Evolutionary conservation across 2,329 filamentous ascomycete species (phyloP), one percentile per base, ranked within the genome.

Genomic region (Fusarium vanettenii): DNA sequence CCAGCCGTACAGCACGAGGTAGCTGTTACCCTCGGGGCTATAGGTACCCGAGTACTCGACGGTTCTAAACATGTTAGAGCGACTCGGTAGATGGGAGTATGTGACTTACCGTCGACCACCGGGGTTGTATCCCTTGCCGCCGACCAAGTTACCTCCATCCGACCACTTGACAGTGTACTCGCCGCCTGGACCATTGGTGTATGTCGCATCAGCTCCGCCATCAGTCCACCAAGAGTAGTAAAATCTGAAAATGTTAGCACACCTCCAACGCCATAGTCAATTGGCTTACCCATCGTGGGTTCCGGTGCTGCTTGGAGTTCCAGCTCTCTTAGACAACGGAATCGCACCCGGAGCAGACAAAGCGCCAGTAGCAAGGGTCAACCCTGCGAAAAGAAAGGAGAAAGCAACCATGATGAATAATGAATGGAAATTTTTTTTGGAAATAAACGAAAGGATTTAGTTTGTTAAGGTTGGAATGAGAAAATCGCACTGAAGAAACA

Each of bases 221-320:
- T 87, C 85, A 55, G 84, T 86, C 85, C 85, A 87, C 80, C 83
- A 87, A 13, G 82, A 86, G 71, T 86, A 87, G 78, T 84, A 87
- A 77, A 83, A 87, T 22, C 73, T 76, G 11, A 1, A 33, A 27
- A 14, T 4, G 25, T 68, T 18, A 73, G 37, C 35, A 7, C 14
- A 11, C 13, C 8, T 31, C 13, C 29, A 61, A 13, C 5, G 3
- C 10, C 27, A 13, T 11, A 33, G 22, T 56, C 20, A 11, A 6
- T 5, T 18, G 43, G 2, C 64, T 14, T 70, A 76, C 45, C 86
- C 86, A 66, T 85, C 82, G 78, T 81, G 80, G 5, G 74, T 80
- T 18, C 81, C 81, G 10, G 74, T 76, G 67, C 76, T 73, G 71
- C 73, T 87, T 60, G 87, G 82, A 20, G 81, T 82, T 13, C 71